phyloP scores from a whole-genome alignment of 2,329 filamentous ascomycete species.

The Fusarium oxysporum region DNA sequence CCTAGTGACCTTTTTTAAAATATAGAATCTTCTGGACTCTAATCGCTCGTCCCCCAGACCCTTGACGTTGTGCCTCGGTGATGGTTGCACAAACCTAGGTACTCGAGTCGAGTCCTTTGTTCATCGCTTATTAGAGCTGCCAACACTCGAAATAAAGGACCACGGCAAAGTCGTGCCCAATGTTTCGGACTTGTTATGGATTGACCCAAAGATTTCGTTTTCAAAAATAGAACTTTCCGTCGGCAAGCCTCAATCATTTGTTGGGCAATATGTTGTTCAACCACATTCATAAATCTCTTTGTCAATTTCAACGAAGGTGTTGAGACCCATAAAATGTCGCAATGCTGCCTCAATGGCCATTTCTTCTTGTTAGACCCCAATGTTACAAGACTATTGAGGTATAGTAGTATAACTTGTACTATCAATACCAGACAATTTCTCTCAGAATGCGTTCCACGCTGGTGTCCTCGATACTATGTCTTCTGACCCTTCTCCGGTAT shows the following conservation, averaged over 20 bases:
- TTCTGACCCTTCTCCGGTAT: conserved; percentile 18
- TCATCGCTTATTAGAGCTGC: neutral
- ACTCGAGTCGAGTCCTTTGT: neutral
- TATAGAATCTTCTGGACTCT: neutral
- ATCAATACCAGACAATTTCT: neutral
- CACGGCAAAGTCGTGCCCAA: neutral
- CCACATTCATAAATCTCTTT: neutral
- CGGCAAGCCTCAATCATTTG: neutral
- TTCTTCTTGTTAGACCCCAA: neutral
- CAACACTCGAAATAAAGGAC: neutral
- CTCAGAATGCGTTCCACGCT: conserved; percentile 37
- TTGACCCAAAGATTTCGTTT: neutral
- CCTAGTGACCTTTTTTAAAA: neutral
- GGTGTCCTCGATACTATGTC: conserved; percentile 29
- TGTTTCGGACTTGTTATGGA: neutral
- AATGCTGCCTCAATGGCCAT: neutral
- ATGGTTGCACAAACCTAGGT: neutral
- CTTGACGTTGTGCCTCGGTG: neutral
- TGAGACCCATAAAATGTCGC: neutral
- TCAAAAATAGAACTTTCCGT: neutral
- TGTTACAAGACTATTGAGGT: neutral
- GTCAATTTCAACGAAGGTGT: neutral
- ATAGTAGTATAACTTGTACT: neutral
- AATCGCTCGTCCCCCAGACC: too few relatives aligned
- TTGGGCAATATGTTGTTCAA: neutral